A percentile compares a stretch with the other conserved stretches of the same genome.
These are phyloP conservation scores for Macrolepiota dolichaula DNA, from an alignment of 768 basidiomycete species.

Conservation along the genomic window DNA sequence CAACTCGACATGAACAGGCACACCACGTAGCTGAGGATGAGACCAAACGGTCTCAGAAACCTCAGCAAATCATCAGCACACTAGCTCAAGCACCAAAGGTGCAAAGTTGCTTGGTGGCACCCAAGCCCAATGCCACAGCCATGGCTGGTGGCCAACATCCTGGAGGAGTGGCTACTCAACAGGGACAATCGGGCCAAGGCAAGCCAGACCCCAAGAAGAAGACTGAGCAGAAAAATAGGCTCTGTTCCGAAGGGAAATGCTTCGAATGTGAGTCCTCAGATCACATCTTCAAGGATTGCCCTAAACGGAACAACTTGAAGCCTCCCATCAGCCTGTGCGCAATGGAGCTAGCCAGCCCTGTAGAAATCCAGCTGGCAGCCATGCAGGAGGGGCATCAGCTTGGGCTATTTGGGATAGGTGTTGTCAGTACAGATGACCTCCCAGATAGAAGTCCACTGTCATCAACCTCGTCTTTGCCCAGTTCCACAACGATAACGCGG, in stretches of 20 bases:
- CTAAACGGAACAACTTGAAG: neutral
- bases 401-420: neutral
- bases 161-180: too few relatives aligned
- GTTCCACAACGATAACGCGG: too few relatives aligned
- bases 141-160: too few relatives aligned
- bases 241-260: neutral
- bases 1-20: too few relatives aligned
- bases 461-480: too few relatives aligned
- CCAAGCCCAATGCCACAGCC: too few relatives aligned
- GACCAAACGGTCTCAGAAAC: too few relatives aligned
- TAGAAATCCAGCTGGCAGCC: neutral
- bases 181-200: neutral
- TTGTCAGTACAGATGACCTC: neutral
- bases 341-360: neutral
- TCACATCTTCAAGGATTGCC: neutral
- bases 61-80: too few relatives aligned
- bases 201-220: neutral
- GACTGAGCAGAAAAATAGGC: neutral
- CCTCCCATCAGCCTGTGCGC: neutral
- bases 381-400: constrained; percentile 2
- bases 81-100: neutral
- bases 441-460: too few relatives aligned
- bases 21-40: too few relatives aligned
- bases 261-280: neutral
- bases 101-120: neutral